Evolutionary conservation across 306 rosid species (phyloP).

Genomic region (Glycyrrhiza uralensis): DNA sequence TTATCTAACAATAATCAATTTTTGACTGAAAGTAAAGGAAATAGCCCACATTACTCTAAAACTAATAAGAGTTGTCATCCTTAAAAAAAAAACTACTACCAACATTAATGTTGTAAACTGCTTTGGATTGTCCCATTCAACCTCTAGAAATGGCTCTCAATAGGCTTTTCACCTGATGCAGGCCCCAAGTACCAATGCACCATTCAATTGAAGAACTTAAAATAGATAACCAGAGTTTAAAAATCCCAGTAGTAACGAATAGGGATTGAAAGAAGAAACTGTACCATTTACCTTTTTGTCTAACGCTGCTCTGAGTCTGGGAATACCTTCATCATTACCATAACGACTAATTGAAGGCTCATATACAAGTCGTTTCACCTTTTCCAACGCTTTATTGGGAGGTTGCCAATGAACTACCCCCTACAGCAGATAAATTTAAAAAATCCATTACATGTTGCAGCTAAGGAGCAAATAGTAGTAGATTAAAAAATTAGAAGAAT

Average conservation of each 20-base stretch:
- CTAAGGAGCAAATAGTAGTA: slow-evolving; percentile 9
- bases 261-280: too few species aligned
- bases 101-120: neutral
- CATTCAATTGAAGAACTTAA: neutral
- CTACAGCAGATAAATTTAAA: slow-evolving; percentile 39
- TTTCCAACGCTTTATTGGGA: slow-evolving; percentile 75
- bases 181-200: neutral
- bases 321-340: slow-evolving; percentile 90
- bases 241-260: neutral
- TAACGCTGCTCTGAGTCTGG: slow-evolving; percentile 81
- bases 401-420: slow-evolving; percentile 99
- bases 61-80: neutral
- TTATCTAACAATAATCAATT: neutral
- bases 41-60: neutral
- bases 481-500: neutral
- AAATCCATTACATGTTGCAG: slow-evolving; percentile 7
- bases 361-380: slow-evolving; percentile 70
- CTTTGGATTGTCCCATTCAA: neutral
- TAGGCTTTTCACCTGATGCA: neutral
- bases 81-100: neutral
- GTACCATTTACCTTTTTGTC: slow-evolving; percentile 51
- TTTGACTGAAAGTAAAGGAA: slow-evolving; percentile 3
- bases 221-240: neutral
- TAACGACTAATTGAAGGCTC: slow-evolving; percentile 87
- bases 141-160: neutral